These are phyloP conservation scores for Gossypium bickii DNA, from an alignment of 345 rosid genomes.

Conservation along the genomic window DNA sequence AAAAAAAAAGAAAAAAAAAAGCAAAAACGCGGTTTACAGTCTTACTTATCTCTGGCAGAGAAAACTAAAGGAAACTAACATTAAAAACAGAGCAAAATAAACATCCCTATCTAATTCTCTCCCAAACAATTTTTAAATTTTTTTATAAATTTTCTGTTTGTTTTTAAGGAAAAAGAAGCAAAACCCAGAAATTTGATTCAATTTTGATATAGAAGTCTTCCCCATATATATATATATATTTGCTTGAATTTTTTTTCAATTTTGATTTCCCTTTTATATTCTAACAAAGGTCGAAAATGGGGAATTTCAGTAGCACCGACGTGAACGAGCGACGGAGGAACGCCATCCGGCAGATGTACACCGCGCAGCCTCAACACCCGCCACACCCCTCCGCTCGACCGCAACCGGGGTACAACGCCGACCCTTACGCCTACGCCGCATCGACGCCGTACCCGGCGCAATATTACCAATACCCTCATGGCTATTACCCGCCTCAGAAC, in stretches of 20 bases:
- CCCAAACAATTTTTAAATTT: too few relatives aligned
- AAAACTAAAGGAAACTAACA: too few relatives aligned
- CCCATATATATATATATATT: too few relatives aligned
- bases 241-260: too few relatives aligned
- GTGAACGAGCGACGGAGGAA: conserved; percentile 49
- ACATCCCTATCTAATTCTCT: too few relatives aligned
- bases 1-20: fast-evolving
- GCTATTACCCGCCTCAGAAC: conserved; percentile 52
- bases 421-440: conserved; percentile 68
- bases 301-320: conserved; percentile 58
- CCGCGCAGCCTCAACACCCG: conserved; percentile 24
- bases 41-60: too few relatives aligned
- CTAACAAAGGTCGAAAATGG: conserved; percentile 39
- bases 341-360: conserved; percentile 40
- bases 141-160: too few relatives aligned
- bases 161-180: not conserved
- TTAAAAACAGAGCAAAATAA: too few relatives aligned
- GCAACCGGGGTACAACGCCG: conserved; percentile 57
- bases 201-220: not conserved
- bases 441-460: conserved; percentile 64
- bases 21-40: too few relatives aligned
- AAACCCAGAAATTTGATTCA: not conserved
- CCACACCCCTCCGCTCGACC: conserved; percentile 41
- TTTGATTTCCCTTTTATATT: not conserved
- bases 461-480: conserved; percentile 53